Percentiles rank a stretch among this genome's conserved stretches.
Conservation (phyloP, 1,139 yeast species). For the Hyphopichia fennica region DNA sequence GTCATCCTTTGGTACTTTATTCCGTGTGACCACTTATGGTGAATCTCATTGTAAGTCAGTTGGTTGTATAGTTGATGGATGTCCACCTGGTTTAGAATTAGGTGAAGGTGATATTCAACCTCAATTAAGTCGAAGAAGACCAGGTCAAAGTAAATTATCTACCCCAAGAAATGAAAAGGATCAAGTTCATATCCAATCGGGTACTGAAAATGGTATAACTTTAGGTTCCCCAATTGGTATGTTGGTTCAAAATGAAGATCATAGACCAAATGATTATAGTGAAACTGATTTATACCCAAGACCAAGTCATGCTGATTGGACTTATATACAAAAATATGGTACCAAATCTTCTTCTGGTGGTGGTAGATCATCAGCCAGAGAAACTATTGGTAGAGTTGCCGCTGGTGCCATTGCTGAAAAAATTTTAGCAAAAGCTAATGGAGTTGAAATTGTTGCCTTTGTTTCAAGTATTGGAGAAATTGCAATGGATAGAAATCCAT, state of each 20-base stretch:
- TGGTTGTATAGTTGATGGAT: constrained; percentile 97
- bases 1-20: constrained; percentile 48
- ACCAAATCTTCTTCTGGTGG: constrained; percentile 94
- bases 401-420: constrained; percentile 99
- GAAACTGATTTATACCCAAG: constrained; percentile 95
- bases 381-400: constrained; percentile 97
- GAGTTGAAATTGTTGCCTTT: constrained; percentile 94
- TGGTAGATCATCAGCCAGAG: constrained; percentile 96
- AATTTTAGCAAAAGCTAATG: constrained; percentile 69
- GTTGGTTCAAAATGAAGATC: constrained; percentile 92
- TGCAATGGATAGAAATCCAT: constrained; percentile 72
- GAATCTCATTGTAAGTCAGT: constrained; percentile 98
- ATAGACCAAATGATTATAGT: constrained; percentile 91
- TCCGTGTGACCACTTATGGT: constrained; percentile 89
- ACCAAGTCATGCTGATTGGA: constrained; percentile 97
- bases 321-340: constrained; percentile 88
- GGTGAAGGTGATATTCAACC: constrained; percentile 91
- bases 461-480: constrained; percentile 86
- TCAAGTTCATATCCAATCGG: constrained; percentile 87
- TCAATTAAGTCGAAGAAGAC: constrained; percentile 93
- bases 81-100: constrained; percentile 89
- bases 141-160: constrained; percentile 89
- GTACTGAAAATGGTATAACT: constrained; percentile 88
- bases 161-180: constrained; percentile 98
- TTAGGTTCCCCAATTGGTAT: constrained; percentile 95